phyloP scores from a whole-genome alignment of 352 stramenopile species.

The Blastocystis sp. region DNA sequence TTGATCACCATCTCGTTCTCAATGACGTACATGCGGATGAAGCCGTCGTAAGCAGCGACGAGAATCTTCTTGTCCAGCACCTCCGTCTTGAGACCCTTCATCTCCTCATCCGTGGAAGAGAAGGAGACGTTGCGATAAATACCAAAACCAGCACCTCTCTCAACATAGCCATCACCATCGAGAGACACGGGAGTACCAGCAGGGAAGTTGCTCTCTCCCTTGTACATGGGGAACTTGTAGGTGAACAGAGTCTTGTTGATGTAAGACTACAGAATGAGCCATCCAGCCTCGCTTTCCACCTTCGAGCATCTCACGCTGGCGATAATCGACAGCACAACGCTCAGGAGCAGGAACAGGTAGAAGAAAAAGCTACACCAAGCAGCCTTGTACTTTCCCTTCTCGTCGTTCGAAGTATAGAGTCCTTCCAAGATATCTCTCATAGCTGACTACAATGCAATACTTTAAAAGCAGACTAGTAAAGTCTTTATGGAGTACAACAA shows the following conservation, averaged over 20 bases:
- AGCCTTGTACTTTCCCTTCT: slow-evolving; percentile 30
- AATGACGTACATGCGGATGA: not conserved
- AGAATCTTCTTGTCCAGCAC: not conserved
- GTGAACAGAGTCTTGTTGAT: slow-evolving; percentile 60
- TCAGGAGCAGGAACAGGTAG: slow-evolving; percentile 1
- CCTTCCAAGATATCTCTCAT: slow-evolving; percentile 55
- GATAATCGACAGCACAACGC: not conserved
- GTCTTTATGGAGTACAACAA: not conserved
- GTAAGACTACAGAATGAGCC: slow-evolving; percentile 4
- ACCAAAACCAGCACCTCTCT: slow-evolving; percentile 59
- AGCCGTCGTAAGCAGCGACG: slow-evolving; percentile 26
- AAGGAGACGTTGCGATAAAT: slow-evolving; percentile 36
- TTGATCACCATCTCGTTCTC: not conserved
- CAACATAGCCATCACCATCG: slow-evolving; percentile 11
- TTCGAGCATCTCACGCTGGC: not conserved
- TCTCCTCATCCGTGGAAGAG: not conserved
- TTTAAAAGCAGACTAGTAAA: not conserved
- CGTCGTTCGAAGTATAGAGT: slow-evolving; percentile 13
- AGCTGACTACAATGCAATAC: not conserved
- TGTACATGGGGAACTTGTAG: slow-evolving; percentile 35
- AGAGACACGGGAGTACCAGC: slow-evolving; percentile 51
- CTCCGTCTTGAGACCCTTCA: slow-evolving; percentile 11
- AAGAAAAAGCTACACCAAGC: slow-evolving; percentile 37
- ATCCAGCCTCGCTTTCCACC: not conserved
- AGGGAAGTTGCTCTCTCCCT: not conserved